phyloP scores from a whole-genome alignment of 169 alveolate genomes.

The Plasmodium vivax region DNA sequence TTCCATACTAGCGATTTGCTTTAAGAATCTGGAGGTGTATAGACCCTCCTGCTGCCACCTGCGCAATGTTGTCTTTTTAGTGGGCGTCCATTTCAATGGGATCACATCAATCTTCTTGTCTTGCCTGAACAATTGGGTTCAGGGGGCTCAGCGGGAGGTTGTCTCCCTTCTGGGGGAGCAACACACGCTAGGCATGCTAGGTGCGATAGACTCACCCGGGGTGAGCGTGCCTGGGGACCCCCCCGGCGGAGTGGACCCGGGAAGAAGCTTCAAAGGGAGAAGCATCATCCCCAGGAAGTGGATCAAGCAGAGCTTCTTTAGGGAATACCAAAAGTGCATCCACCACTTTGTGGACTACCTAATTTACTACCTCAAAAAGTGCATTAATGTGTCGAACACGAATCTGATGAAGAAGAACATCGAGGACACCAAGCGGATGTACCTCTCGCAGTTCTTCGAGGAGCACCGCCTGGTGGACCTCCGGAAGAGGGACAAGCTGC shows the following conservation, averaged over 20 bases:
- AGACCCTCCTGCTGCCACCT: constrained; percentile 70
- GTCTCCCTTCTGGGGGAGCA: not conserved
- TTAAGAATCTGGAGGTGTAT: constrained; percentile 67
- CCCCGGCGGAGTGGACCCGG: not conserved
- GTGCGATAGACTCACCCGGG: not conserved
- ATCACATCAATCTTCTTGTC: constrained; percentile 69
- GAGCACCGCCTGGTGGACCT: constrained; percentile 39
- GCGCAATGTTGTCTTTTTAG: constrained; percentile 35
- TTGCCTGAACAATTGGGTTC: constrained; percentile 46
- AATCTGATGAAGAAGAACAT: constrained; percentile 60
- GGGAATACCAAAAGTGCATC: constrained; percentile 64
- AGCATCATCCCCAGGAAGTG: constrained; percentile 53
- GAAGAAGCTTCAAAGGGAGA: constrained; percentile 8
- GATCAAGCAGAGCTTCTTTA: constrained; percentile 36
- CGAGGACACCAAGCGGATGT: constrained; percentile 51
- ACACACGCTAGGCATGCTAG: not conserved
- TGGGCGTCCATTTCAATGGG: constrained; percentile 64
- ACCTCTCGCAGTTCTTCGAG: constrained; percentile 69
- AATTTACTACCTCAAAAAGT: constrained; percentile 54
- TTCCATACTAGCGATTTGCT: constrained; percentile 60
- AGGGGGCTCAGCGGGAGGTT: constrained; percentile 34
- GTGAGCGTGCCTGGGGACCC: too few species aligned
- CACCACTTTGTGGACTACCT: constrained; percentile 58
- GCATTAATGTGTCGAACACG: constrained; percentile 52
- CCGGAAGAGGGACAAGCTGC: constrained; percentile 32